A percentile compares a stretch with the other conserved stretches of the same genome.
These are phyloP conservation scores for Pelargonium citronellum DNA, from an alignment of 441 rosid genomes.

Conservation along the genomic window DNA sequence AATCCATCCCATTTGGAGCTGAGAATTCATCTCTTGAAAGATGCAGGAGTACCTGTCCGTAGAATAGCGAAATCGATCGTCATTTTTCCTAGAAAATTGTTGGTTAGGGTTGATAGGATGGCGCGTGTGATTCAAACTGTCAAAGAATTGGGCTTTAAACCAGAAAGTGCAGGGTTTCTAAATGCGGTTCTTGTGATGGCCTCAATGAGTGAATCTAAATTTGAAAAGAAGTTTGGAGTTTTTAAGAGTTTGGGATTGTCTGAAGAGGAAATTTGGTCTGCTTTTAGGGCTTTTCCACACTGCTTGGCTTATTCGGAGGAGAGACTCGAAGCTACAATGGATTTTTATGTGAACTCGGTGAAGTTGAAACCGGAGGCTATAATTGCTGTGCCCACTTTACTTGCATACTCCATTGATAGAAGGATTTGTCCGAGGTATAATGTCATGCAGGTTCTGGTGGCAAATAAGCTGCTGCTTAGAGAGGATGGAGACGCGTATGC, in stretches of 20 bases:
- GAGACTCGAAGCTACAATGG: constrained; percentile 19
- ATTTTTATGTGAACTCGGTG: constrained; percentile 21
- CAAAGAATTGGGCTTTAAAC: constrained; percentile 12
- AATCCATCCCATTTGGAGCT: neutral
- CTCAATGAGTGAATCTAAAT: constrained; percentile 12
- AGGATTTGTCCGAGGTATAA: constrained; percentile 29
- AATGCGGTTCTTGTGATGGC: constrained; percentile 15
- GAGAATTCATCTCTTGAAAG: constrained; percentile 10
- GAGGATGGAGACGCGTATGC: no score
- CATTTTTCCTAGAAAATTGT: constrained; percentile 4
- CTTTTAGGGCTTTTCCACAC: constrained; percentile 17
- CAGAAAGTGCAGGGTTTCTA: neutral
- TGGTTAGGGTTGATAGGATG: constrained; percentile 12
- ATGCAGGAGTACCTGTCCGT: constrained; percentile 12
- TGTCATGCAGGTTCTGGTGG: constrained; percentile 24
- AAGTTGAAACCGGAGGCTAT: constrained; percentile 14
- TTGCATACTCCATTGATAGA: constrained; percentile 17
- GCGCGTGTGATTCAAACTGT: neutral
- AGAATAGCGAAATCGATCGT: neutral
- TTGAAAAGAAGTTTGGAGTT: constrained; percentile 23
- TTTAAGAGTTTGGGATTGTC: constrained; percentile 27
- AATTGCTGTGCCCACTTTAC: constrained; percentile 16
- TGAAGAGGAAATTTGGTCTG: constrained; percentile 21
- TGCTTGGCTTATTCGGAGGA: constrained; percentile 23
- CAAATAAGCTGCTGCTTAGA: constrained; percentile 18